Base-by-base conservation (phyloP, 257 asterid species). In the Paulownia fortunei region DNA sequence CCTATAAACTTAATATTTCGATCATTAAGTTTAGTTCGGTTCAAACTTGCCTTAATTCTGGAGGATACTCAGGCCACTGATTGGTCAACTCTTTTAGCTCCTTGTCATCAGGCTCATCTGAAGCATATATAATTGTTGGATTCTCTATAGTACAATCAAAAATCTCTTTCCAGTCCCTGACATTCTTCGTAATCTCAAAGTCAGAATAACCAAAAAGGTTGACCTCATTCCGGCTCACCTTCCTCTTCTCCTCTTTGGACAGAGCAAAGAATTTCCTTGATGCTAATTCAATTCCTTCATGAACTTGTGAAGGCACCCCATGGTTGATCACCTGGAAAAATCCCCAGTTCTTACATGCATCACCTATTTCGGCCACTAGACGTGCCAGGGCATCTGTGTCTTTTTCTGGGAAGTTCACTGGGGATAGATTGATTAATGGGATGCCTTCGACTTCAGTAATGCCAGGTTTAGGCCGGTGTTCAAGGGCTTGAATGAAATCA, bases 251-350 rank as follows among this genome's bases (percentile, higher is more conserved):
- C 65, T 87, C 95, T 37, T 84, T 84, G 3, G 92, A 16, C 64
- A 87, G 73, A 60, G 86, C 84, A 49, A 91, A 91, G 83, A 93
- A 87, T 61, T 81, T 23, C 32, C 80, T 91, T 0, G 93, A 67
- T 19, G 80, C 94, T 56, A 32, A n/a, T 64, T 89, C 92, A 10
- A 91, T 84, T 70, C 77, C 86, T 51, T 81, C 85, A 0, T 89
- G 87, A 37, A 7, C 72, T 34, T 77, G 81, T 16, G 76, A 79
- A 15, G 94, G 86, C 62, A 93, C 94, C 21, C 98, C 98, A n/a
- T 93, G 97, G 80, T 89, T 88, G 77, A 88, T 89, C 81, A 89
- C 93, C 86, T 91, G 97, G 80, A 93, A 89, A 75, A 93, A 93
- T 0, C 96, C 97, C 93, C 93, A 93, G 2, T 80, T 81, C 74